Conservation (phyloP, 768 basidiomycete genomes). For the Boletus speciosus region DNA sequence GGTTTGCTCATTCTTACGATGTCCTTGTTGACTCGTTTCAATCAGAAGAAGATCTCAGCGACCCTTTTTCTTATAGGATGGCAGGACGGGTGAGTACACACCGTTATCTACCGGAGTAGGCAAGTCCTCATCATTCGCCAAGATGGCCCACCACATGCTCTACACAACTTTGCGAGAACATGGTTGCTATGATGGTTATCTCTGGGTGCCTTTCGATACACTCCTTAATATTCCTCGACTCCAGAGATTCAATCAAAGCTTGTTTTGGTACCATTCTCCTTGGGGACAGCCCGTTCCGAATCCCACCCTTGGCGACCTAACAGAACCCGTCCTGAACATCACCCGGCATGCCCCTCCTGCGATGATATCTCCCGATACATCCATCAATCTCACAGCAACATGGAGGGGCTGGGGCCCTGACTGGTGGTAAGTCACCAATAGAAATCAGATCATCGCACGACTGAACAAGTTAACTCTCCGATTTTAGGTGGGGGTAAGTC, state of each 20-base stretch:
- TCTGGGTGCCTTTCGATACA: constrained; percentile 53
- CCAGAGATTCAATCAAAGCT: constrained; percentile 41
- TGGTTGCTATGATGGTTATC: constrained; percentile 47
- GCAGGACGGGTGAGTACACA: constrained; percentile 39
- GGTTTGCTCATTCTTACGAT: constrained; percentile 48
- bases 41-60: constrained; percentile 40
- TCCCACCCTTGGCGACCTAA: constrained; percentile 25
- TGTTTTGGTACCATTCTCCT: constrained; percentile 51
- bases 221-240: constrained; percentile 48
- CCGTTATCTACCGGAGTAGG: background rate
- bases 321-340: constrained; percentile 13
- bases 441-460: background rate
- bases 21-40: constrained; percentile 47
- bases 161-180: constrained; percentile 44
- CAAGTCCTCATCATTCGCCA: constrained; percentile 4
- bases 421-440: constrained; percentile 39
- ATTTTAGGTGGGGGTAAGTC: constrained; percentile 41
- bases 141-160: constrained; percentile 54
- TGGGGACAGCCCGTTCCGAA: constrained; percentile 43
- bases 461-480: constrained; percentile 3
- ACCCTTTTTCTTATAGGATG: constrained; percentile 38
- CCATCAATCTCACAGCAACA: constrained; percentile 34
- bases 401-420: constrained; percentile 41
- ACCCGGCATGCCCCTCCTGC: constrained; percentile 39
- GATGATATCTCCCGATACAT: constrained; percentile 40